Evolutionary conservation across 1,139 yeast species (phyloP), one percentile per base, ranked within the genome.

Genomic region (Blastobotrys niveus): DNA sequence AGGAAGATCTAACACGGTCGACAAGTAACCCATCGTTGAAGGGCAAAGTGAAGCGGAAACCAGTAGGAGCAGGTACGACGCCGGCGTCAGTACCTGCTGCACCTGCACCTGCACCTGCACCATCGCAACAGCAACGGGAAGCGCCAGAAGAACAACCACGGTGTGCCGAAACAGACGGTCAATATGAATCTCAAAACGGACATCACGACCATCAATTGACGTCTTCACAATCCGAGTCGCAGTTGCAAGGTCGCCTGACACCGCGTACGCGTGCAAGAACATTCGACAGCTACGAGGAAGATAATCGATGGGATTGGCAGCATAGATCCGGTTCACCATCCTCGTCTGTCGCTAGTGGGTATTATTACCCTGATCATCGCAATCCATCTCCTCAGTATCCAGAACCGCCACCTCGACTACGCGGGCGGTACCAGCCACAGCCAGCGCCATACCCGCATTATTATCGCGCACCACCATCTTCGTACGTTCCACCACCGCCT

Each of bases 31-130:
- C 38, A 21, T 18, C 37, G 14, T 12, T 24, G 7, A 29, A 19
- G 32, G 24, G 18, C 9, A 46, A 47, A 8, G 52, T 54, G 8
- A 52, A 52, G 34, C 47, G 57, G 34, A 53, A 52, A 34, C 57
- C 57, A 1, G 56, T 48, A 4, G 46, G 45, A 25, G 24, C 42
- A 19, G 18, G 31, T 14, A 15, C 43, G 29, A 27, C 27, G 3
- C 18, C 34, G n/a, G 30, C 30, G 7, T 15, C 30, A 27, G 9
- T 15, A 15, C 30, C 30, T 12, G 14, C n/a, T 6, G 30, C 9
- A 22, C 30, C 5, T 6, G 22, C 6, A n/a, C 21, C 30, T 4
- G 26, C 9, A 26, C 37, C 37, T 5, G 9, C 14, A 17, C 20
- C 8, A 18, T 8, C 9, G 30, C 30, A 20, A 35, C 29, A 4